A percentile compares a stretch with the other conserved stretches of the same genome.
Conservation (phyloP, 2,329 filamentous ascomycete genomes). For the Emergomyces orientalis region DNA sequence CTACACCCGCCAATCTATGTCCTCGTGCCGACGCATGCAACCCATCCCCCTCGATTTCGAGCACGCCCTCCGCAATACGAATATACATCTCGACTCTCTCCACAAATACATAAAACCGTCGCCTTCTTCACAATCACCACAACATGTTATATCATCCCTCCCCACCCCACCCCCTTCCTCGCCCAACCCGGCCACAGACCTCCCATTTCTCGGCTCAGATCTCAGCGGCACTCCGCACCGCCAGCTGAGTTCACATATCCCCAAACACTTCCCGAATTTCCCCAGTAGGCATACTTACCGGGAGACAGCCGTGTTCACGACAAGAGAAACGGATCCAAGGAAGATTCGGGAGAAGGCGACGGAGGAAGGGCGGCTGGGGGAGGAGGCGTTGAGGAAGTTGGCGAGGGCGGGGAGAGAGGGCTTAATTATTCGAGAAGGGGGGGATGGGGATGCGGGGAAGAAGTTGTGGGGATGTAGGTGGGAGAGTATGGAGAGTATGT, state of each 20-base stretch:
- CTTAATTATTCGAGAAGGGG: conserved; percentile 29
- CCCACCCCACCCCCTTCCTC: conserved; percentile 36
- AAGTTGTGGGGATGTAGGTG: conserved; percentile 30
- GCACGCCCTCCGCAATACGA: conserved; percentile 30
- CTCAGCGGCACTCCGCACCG: conserved; percentile 41
- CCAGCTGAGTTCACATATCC: conserved; percentile 45
- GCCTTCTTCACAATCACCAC: conserved; percentile 17
- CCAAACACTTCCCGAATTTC: conserved; percentile 51
- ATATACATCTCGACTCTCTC: conserved; percentile 27
- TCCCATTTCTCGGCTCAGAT: conserved; percentile 43
- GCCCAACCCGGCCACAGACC: conserved; percentile 24
- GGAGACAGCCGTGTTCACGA: conserved; percentile 49
- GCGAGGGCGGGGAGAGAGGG: conserved; percentile 41
- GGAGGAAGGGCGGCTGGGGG: conserved; percentile 55
- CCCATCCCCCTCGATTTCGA: conserved; percentile 53
- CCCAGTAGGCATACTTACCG: conserved; percentile 58
- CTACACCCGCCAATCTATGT: conserved; percentile 50
- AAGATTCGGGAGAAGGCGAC: conserved; percentile 54
- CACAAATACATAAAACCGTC: conserved; percentile 26
- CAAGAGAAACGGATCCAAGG: conserved; percentile 51
- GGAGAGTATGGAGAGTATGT: conserved; percentile 42
- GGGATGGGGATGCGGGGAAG: conserved; percentile 23
- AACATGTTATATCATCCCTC: conserved; percentile 13
- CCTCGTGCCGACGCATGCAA: conserved; percentile 44
- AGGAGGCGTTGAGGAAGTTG: conserved; percentile 55